Evolutionary conservation across 2,329 filamentous ascomycete species (phyloP), one percentile per base, ranked within the genome.

Genomic region (Helotiales sp.): DNA sequence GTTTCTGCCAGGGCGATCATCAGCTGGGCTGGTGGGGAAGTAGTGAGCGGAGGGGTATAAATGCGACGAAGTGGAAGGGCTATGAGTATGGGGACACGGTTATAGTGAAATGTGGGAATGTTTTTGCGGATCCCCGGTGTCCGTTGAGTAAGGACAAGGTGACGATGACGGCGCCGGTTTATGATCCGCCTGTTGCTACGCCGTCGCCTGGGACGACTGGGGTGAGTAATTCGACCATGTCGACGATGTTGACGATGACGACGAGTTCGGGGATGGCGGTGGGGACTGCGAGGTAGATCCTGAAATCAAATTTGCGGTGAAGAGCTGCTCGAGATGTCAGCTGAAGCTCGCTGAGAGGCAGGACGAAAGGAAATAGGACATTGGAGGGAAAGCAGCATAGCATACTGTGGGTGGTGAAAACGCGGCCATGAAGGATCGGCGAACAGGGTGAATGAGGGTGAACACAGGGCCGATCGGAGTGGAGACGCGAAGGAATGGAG

Each of bases 51-150:
- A 17, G 15, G 1, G 28, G 10, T 2, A 8, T 20, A 1, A 55
- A 55, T 55, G 7, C 3, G 28, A 55, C 6, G 15, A 20, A 15
- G 6, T 55, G 50, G 50, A 6, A 32, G 50, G 50, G 50, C 7
- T 55, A 55, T 22, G 50, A 55, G 15, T 55, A n/a, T 22, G 50
- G 28, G 6, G 50, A 55, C 22, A 55, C 30, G 28, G 50, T 55
- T 28, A 5, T 55, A 7, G 17, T 55, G 26, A 55, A 28, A 28
- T 55, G 50, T 55, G 50, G 50, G 15, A 13, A 10, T 6, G 50
- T 55, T 20, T 55, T 32, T 34, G 50, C 50, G 50, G 30, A 55
- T 55, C 50, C 50, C 6, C 11, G 28, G 28, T 55, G 50, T 55
- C 50, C 50, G 28, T 34, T 55, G 26, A 32, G 8, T 4, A 55